Evolutionary conservation across 2,329 filamentous ascomycete genomes (phyloP).

Genomic region (Phaeosphaeria sp.): DNA sequence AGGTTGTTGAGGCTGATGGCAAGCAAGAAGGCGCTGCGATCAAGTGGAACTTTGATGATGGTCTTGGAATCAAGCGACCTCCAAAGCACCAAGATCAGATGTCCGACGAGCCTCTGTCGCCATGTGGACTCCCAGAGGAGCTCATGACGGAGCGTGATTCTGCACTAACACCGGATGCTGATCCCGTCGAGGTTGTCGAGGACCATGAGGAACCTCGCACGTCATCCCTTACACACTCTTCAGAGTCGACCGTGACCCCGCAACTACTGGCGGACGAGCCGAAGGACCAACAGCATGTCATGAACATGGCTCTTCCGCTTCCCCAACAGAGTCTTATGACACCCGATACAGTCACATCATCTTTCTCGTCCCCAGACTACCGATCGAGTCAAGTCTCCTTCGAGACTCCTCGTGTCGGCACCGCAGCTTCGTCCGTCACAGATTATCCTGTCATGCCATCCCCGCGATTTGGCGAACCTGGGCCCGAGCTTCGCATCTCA

Average conservation of each 20-base stretch:
- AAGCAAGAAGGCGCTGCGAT: constrained; percentile 48
- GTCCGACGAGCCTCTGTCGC: constrained; percentile 33
- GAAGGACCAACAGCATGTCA: constrained; percentile 47
- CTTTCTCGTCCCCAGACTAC: constrained; percentile 68
- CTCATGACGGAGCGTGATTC: constrained; percentile 9
- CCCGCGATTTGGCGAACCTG: constrained; percentile 74
- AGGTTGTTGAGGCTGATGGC: constrained; percentile 54
- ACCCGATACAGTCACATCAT: constrained; percentile 66
- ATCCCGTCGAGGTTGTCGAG: constrained; percentile 53
- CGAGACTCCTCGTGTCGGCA: constrained; percentile 75
- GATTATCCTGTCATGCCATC: constrained; percentile 76
- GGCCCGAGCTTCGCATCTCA: constrained; percentile 73
- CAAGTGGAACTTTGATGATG: constrained; percentile 53
- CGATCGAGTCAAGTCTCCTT: constrained; percentile 68
- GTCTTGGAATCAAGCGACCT: constrained; percentile 42
- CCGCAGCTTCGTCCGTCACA: constrained; percentile 74
- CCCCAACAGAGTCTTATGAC: constrained; percentile 63
- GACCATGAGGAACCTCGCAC: constrained; percentile 57
- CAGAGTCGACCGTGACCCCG: constrained; percentile 56
- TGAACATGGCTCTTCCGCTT: constrained; percentile 47
- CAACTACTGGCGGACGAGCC: constrained; percentile 34
- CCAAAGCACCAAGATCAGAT: constrained; percentile 12
- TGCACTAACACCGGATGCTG: constrained; percentile 21
- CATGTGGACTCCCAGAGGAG: constrained; percentile 25
- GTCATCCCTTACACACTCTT: constrained; percentile 57